These are phyloP conservation scores for Boletus rubroflammeus DNA, from an alignment of 768 basidiomycete genomes.

Conservation along the genomic window DNA sequence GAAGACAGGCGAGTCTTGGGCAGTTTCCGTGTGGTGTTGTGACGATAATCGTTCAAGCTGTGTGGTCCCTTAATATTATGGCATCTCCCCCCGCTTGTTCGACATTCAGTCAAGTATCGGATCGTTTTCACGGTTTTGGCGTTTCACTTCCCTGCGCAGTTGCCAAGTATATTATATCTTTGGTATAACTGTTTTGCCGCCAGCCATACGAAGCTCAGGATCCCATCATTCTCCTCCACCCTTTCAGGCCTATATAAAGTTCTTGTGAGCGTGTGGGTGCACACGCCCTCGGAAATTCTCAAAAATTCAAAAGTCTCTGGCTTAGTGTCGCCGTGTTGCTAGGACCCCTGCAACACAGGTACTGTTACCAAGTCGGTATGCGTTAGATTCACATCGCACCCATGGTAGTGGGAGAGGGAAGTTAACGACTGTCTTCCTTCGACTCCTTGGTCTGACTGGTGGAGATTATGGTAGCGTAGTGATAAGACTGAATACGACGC, in stretches of 20 bases:
- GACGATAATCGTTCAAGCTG: conserved; percentile 7
- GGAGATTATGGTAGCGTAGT: not conserved
- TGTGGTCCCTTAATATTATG: conserved; percentile 3
- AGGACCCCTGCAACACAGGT: not conserved
- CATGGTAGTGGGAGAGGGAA: not conserved
- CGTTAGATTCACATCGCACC: not conserved
- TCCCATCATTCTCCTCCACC: not conserved
- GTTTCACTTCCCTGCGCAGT: conserved; percentile 3
- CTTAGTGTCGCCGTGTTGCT: not conserved
- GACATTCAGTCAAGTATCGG: not conserved
- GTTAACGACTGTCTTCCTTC: not conserved
- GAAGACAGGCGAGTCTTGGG: conserved; percentile 59
- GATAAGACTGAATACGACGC: not conserved
- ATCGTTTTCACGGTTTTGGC: not conserved
- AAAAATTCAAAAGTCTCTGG: not conserved
- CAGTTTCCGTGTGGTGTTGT: conserved; percentile 53
- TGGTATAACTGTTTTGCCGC: not conserved
- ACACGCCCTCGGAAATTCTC: not conserved
- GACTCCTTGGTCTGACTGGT: not conserved
- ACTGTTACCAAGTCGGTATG: not conserved
- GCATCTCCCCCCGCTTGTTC: not conserved
- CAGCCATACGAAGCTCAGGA: not conserved
- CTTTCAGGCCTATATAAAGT: not conserved
- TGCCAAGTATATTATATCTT: not conserved
- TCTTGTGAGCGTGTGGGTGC: not conserved